Percentiles rank a stretch among this genome's conserved stretches.
These are phyloP conservation scores for Penicillium sp. DNA, from an alignment of 2,329 filamentous ascomycete genomes.

Conservation along the genomic window DNA sequence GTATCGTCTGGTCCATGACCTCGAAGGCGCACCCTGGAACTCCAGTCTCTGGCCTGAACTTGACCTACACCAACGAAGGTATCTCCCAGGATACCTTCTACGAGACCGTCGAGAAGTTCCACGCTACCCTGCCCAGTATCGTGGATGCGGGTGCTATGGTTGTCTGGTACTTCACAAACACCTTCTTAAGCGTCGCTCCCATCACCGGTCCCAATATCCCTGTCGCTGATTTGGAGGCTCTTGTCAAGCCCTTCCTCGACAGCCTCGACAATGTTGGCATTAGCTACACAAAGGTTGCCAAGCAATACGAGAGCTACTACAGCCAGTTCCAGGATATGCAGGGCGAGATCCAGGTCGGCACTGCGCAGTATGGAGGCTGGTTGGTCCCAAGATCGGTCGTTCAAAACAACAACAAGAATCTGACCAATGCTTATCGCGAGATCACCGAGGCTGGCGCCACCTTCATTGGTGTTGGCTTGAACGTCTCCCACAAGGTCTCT, in stretches of 20 bases:
- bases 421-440: constrained; percentile 34
- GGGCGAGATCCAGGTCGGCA: constrained; percentile 37
- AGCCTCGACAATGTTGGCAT: constrained; percentile 41
- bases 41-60: constrained; percentile 45
- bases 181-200: constrained; percentile 49
- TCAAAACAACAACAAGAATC: constrained; percentile 28
- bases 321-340: constrained; percentile 35
- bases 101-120: constrained; percentile 49
- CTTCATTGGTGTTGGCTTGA: constrained; percentile 41
- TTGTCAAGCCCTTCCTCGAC: constrained; percentile 49
- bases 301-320: constrained; percentile 35
- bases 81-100: constrained; percentile 50
- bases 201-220: constrained; percentile 52
- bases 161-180: constrained; percentile 53
- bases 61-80: constrained; percentile 42
- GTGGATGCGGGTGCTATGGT: constrained; percentile 52
- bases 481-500: constrained; percentile 37
- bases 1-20: constrained; percentile 57
- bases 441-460: constrained; percentile 36
- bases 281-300: constrained; percentile 29
- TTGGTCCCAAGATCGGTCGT: constrained; percentile 40
- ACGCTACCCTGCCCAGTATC: constrained; percentile 50
- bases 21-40: constrained; percentile 51
- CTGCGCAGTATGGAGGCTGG: constrained; percentile 37
- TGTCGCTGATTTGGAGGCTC: constrained; percentile 41